Conservation (phyloP, 306 rosid genomes). For the Lupinus albus region DNA sequence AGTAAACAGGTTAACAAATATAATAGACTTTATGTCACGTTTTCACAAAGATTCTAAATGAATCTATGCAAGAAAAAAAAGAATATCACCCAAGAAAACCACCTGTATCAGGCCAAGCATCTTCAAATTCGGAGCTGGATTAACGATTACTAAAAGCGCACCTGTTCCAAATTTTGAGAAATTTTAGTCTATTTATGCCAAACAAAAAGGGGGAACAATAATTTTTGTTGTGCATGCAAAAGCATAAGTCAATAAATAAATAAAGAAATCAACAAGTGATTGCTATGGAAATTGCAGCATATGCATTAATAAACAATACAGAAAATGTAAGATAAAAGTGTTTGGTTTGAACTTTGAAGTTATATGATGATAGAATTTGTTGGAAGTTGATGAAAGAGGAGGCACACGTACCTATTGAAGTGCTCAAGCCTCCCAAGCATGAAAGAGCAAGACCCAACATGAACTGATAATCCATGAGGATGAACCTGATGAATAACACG, state of each 20-base stretch:
- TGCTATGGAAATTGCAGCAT: not conserved
- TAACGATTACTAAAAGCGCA: constrained; percentile 77
- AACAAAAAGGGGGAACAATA: not conserved
- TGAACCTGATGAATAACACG: too few species aligned
- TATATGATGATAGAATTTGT: not conserved
- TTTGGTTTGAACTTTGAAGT: not conserved
- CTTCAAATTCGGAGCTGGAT: constrained; percentile 82
- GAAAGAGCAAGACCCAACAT: constrained; percentile 81
- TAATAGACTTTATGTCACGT: constrained; percentile 10
- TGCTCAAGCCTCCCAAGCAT: constrained; percentile 84
- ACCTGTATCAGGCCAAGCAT: constrained; percentile 93
- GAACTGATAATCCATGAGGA: constrained; percentile 77
- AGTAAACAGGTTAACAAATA: constrained; percentile 2
- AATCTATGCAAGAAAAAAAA: not conserved
- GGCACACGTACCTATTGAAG: constrained; percentile 76
- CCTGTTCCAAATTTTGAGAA: constrained; percentile 61
- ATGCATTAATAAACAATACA: not conserved
- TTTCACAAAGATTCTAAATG: not conserved
- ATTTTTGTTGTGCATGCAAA: not conserved
- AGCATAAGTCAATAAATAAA: not conserved
- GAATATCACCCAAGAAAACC: constrained; percentile 8
- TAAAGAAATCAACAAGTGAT: not conserved
- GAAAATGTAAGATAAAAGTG: not conserved
- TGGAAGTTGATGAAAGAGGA: not conserved
- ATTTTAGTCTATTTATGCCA: constrained; percentile 33